A percentile compares a stretch with the other conserved stretches of the same genome.
Conservation (phyloP, 768 basidiomycete species). For the Chalciporus chontae region DNA sequence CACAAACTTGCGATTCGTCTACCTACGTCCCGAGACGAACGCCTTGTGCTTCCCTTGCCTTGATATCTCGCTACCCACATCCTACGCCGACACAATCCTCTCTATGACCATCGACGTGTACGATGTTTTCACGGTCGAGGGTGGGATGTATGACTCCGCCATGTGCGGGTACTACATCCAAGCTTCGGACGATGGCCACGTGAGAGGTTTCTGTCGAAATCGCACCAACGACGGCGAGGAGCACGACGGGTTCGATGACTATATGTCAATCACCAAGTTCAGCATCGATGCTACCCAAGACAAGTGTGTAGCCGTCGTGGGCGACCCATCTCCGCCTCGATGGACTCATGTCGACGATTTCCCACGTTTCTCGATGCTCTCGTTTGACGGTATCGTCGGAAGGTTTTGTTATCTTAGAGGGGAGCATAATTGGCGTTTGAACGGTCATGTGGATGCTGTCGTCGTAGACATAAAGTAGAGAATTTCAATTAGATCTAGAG, state of each 20-base stretch:
- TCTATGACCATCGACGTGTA: background rate
- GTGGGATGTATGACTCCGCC: background rate
- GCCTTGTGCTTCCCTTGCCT: background rate
- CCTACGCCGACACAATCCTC: background rate
- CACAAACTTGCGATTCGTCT: slow-evolving; percentile 1
- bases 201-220: background rate
- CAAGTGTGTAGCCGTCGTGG: slow-evolving; percentile 1
- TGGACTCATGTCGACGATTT: background rate
- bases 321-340: background rate
- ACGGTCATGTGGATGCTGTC: background rate
- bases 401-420: slow-evolving; percentile 2
- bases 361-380: background rate
- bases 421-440: background rate
- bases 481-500: no score
- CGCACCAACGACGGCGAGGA: background rate
- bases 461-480: background rate
- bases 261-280: slow-evolving; percentile 5
- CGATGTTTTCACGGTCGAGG: slow-evolving; percentile 1
- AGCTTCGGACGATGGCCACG: slow-evolving; percentile 6
- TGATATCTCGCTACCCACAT: background rate
- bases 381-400: slow-evolving; percentile 2
- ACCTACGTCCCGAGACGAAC: background rate
- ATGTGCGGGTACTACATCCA: background rate
- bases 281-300: slow-evolving; percentile 3
- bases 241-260: background rate